phyloP scores from a whole-genome alignment of 2,329 filamentous ascomycete species.

The Apiospora sp. region DNA sequence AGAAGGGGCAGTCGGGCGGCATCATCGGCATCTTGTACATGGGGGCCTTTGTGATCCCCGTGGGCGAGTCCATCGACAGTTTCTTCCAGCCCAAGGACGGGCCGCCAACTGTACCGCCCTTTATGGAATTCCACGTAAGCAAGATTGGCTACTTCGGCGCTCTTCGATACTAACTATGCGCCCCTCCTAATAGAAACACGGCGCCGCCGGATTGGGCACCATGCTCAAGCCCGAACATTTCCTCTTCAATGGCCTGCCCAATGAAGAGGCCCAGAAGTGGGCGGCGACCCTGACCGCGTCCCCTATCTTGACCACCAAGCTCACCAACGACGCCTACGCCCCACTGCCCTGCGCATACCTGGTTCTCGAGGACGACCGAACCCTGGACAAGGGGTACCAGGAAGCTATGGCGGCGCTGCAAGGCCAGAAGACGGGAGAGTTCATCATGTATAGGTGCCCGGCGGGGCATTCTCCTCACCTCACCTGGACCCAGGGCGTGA shows the following conservation, averaged over 20 bases:
- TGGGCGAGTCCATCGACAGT: conserved; percentile 40
- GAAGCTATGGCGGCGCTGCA: conserved; percentile 42
- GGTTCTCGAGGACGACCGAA: conserved; percentile 40
- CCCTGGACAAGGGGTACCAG: conserved; percentile 42
- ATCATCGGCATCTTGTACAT: conserved; percentile 42
- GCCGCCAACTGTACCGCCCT: conserved; percentile 33
- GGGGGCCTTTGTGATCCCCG: conserved; percentile 40
- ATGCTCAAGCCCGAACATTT: neutral
- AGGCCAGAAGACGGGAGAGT: conserved; percentile 34
- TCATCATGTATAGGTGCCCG: conserved; percentile 39
- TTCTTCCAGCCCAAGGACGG: conserved; percentile 43
- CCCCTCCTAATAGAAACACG: neutral
- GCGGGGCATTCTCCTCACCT: conserved; percentile 44
- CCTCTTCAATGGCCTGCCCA: conserved; percentile 34
- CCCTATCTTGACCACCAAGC: conserved; percentile 36
- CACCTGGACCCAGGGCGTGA: conserved; percentile 41
- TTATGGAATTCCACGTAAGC: conserved; percentile 40
- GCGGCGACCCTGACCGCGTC: conserved; percentile 37
- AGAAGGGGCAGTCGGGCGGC: conserved; percentile 32
- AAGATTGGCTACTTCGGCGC: neutral
- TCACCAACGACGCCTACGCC: conserved; percentile 44
- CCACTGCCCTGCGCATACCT: conserved; percentile 44
- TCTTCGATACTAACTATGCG: neutral
- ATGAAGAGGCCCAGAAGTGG: conserved; percentile 36
- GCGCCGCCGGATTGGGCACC: neutral